phyloP scores from a whole-genome alignment of 768 basidiomycete genomes.

The Zangia roseola region DNA sequence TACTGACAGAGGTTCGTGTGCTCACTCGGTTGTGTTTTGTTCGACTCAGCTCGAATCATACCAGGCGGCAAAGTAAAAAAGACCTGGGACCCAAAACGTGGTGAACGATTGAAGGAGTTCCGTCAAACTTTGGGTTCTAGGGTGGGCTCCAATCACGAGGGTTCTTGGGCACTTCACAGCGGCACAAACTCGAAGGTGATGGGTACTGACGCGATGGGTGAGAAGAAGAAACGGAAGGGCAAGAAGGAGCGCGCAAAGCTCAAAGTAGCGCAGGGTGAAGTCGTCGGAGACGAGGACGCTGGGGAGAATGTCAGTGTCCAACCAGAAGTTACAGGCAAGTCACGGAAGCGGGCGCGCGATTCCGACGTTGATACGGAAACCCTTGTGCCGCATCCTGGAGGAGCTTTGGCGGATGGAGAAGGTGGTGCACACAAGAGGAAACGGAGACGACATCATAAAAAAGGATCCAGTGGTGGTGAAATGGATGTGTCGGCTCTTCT shows the following conservation, averaged over 20 bases:
- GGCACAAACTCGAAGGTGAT: conserved; percentile 5
- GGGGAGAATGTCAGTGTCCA: neutral
- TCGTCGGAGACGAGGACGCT: conserved; percentile 4
- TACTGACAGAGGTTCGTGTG: conserved; percentile 38
- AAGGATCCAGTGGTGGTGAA: conserved; percentile 16
- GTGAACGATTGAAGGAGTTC: conserved; percentile 69
- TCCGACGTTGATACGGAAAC: conserved; percentile 3
- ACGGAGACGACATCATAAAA: conserved; percentile 43
- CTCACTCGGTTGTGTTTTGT: conserved; percentile 2
- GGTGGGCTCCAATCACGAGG: conserved; percentile 18
- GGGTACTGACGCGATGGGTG: conserved; percentile 11
- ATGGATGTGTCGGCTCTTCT: neutral
- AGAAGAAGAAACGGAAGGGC: conserved; percentile 62
- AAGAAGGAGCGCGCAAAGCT: conserved; percentile 65
- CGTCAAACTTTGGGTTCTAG: conserved; percentile 58
- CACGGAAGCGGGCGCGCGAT: conserved; percentile 20
- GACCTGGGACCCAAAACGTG: conserved; percentile 60
- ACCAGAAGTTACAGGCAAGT: neutral
- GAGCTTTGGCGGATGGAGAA: conserved; percentile 6
- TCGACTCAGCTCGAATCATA: neutral
- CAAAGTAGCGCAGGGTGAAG: conserved; percentile 33
- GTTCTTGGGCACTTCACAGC: conserved; percentile 17
- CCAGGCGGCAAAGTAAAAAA: conserved; percentile 28
- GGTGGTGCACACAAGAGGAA: conserved; percentile 32
- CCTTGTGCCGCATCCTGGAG: conserved; percentile 10